These are phyloP conservation scores for Diaporthe citrichinensis DNA, from an alignment of 2,329 filamentous ascomycete genomes.

Conservation along the genomic window DNA sequence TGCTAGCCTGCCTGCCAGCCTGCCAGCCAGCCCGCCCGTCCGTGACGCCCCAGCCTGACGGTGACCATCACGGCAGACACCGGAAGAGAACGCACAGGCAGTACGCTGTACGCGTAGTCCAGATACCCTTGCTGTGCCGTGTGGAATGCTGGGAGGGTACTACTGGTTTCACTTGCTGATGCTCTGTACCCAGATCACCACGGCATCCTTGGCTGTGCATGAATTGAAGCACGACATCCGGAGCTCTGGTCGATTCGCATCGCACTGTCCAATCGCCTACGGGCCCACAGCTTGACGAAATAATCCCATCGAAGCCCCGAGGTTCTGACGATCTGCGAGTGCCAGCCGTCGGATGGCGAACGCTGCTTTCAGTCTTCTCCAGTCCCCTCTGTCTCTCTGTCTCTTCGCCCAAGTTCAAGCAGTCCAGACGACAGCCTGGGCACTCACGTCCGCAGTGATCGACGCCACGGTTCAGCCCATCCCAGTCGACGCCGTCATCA, in stretches of 20 bases:
- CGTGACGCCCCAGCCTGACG: neutral
- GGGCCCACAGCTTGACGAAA: constrained; percentile 26
- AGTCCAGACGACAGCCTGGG: neutral
- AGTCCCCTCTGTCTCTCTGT: neutral
- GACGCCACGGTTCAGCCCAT: constrained; percentile 26
- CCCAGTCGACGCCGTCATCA: constrained; percentile 28
- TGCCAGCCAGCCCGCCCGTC: neutral
- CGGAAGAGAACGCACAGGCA: neutral
- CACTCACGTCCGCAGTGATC: constrained; percentile 18
- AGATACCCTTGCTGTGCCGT: neutral
- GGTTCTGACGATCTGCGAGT: constrained; percentile 12
- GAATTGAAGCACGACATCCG: constrained; percentile 21
- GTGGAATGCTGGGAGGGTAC: neutral
- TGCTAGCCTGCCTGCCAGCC: neutral
- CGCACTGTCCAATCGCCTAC: neutral
- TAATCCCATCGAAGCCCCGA: constrained; percentile 23
- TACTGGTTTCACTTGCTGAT: neutral
- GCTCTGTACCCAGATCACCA: neutral
- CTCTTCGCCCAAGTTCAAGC: neutral
- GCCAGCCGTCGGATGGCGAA: constrained; percentile 15
- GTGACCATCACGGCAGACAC: neutral
- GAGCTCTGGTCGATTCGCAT: neutral
- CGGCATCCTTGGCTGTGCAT: constrained; percentile 18
- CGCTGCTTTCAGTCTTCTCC: neutral
- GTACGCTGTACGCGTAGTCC: neutral